A percentile compares a stretch with the other conserved stretches of the same genome.
Conservation (phyloP, 2,329 filamentous ascomycete genomes). For the Graphilbum fragrans region DNA sequence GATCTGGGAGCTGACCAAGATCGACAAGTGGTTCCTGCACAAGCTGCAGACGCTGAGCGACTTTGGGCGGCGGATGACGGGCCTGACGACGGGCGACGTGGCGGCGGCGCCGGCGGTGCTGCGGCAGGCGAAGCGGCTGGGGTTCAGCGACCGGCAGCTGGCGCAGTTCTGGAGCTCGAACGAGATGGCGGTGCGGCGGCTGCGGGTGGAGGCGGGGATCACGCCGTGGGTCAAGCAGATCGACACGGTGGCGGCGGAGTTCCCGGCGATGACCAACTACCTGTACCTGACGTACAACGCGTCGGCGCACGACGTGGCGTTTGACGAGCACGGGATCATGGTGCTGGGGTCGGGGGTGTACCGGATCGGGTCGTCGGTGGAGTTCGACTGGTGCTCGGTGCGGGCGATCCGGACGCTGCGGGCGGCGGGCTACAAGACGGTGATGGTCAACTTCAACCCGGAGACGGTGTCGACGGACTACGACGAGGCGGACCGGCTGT, state of each 20-base stretch:
- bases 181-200: constrained; percentile 75
- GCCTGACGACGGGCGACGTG: constrained; percentile 52
- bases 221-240: constrained; percentile 93
- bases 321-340: constrained; percentile 89
- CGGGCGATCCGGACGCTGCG: constrained; percentile 84
- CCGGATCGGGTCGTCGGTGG: constrained; percentile 92
- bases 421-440: constrained; percentile 75
- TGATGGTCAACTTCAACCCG: constrained; percentile 93
- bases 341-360: constrained; percentile 93
- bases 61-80: constrained; percentile 70
- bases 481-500: constrained; percentile 85
- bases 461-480: constrained; percentile 87
- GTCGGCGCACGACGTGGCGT: constrained; percentile 68
- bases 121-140: constrained; percentile 79
- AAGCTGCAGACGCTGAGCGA: constrained; percentile 85
- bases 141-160: constrained; percentile 87
- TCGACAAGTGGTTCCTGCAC: constrained; percentile 96
- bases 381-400: constrained; percentile 99
- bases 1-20: constrained; percentile 97
- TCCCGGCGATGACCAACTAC: constrained; percentile 90
- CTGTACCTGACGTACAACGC: constrained; percentile 95
- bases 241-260: constrained; percentile 94
- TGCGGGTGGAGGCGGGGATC: constrained; percentile 77
- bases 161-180: constrained; percentile 92
- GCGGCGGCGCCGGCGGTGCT: constrained; percentile 53